Evolutionary conservation across 139 green algal species (phyloP).

Genomic region (Penium margaritaceum): DNA sequence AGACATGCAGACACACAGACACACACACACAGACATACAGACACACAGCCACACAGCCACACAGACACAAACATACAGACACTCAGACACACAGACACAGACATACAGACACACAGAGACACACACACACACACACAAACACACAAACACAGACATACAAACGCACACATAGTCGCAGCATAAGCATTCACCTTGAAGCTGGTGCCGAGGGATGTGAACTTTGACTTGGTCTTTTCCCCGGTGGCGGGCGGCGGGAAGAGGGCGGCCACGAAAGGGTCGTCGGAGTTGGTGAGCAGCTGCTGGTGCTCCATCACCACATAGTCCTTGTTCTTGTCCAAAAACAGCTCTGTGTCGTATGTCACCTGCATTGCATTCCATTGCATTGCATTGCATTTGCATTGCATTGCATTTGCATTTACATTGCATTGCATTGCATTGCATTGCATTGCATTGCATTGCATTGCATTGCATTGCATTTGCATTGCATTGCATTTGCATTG

Average conservation of each 20-base stretch:
- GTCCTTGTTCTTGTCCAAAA: conserved; percentile 81
- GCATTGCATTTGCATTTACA: too few species aligned
- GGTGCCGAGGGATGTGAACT: conserved; percentile 65
- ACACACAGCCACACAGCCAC: not conserved
- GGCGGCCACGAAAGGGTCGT: conserved; percentile 54
- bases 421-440: not conserved
- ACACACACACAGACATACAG: not conserved
- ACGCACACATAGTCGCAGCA: too few species aligned
- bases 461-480: conserved; percentile 15
- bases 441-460: conserved; percentile 16
- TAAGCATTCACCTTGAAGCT: conserved; percentile 91
- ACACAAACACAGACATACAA: not conserved
- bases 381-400: too few species aligned
- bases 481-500: conserved; percentile 10
- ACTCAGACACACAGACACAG: conserved; percentile 31
- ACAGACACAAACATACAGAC: too few species aligned
- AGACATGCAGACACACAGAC: not conserved
- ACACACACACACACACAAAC: not conserved
- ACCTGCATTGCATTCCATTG: too few species aligned
- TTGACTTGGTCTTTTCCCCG: conserved; percentile 34
- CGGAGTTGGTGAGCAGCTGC: conserved; percentile 65
- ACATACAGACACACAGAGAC: not conserved
- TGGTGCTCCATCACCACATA: conserved; percentile 96
- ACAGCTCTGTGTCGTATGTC: conserved; percentile 52
- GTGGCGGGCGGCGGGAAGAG: conserved; percentile 59